Conservation (phyloP, 148 eudicot genomes). For the Amaranthus palmeri region DNA sequence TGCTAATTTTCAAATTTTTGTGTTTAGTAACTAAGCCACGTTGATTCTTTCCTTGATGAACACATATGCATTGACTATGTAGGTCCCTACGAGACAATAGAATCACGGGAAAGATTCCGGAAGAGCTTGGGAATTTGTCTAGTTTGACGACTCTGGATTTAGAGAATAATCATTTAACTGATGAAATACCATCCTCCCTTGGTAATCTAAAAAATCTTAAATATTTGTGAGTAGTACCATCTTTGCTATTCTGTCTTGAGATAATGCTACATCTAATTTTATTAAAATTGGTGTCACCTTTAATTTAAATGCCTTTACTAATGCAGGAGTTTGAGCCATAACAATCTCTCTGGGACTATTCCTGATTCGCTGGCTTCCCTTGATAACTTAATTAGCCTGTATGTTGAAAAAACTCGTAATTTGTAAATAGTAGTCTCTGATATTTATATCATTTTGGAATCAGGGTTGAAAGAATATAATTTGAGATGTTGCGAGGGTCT, state of each 20-base stretch:
- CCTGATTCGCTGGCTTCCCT: constrained; percentile 72
- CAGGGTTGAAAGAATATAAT: too few species aligned
- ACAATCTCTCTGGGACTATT: constrained; percentile 70
- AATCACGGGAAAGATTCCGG: constrained; percentile 74
- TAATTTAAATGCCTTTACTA: constrained; percentile 15
- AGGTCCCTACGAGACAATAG: constrained; percentile 70
- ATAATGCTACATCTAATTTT: not conserved
- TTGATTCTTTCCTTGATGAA: constrained; percentile 2
- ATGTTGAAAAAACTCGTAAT: constrained; percentile 26
- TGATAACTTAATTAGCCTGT: constrained; percentile 62
- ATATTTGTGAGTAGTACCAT: constrained; percentile 60
- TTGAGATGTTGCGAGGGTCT: not conserved
- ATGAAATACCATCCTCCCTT: constrained; percentile 78
- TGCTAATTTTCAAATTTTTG: not conserved
- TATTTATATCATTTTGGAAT: not conserved
- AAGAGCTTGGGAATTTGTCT: constrained; percentile 63
- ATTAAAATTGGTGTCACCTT: constrained; percentile 1
- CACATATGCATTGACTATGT: constrained; percentile 17
- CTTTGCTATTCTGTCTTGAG: constrained; percentile 12
- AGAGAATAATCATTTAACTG: constrained; percentile 63
- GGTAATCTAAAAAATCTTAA: constrained; percentile 71
- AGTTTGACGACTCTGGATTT: constrained; percentile 68
- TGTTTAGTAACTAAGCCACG: not conserved
- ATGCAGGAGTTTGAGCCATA: constrained; percentile 66
- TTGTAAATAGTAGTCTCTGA: not conserved